phyloP scores from a whole-genome alignment of 2,329 filamentous ascomycete genomes.

The Pseudogymnoascus sp. region DNA sequence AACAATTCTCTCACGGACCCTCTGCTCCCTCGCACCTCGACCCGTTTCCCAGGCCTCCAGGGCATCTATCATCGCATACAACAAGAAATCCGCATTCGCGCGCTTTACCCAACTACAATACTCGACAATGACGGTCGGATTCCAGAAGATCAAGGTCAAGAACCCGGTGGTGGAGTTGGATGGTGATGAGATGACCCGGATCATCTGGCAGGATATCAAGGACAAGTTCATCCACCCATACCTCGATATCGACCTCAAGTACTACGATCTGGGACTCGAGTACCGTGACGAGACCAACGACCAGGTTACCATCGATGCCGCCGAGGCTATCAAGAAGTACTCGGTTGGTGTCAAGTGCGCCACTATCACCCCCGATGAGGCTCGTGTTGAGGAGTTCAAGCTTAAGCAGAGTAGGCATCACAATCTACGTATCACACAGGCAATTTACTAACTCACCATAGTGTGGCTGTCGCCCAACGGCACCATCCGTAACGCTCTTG shows the following conservation, averaged over 20 bases:
- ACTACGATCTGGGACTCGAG: slow-evolving; percentile 88
- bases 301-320: slow-evolving; percentile 89
- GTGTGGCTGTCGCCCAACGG: slow-evolving; percentile 99
- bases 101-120: slow-evolving; percentile 25
- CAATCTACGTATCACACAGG: background rate
- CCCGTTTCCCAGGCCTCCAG: slow-evolving; percentile 11
- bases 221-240: slow-evolving; percentile 97
- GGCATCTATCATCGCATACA: slow-evolving; percentile 2
- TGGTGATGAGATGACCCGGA: slow-evolving; percentile 91
- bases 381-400: slow-evolving; percentile 93
- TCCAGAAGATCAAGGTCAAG: slow-evolving; percentile 96
- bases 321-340: slow-evolving; percentile 98
- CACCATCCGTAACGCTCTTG: slow-evolving; percentile 68
- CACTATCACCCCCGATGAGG: slow-evolving; percentile 97
- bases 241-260: slow-evolving; percentile 96
- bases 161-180: slow-evolving; percentile 98
- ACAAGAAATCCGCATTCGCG: background rate
- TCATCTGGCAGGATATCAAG: slow-evolving; percentile 99
- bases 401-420: slow-evolving; percentile 83
- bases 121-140: slow-evolving; percentile 45
- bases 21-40: slow-evolving; percentile 10
- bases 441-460: slow-evolving; percentile 31
- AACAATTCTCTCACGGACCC: slow-evolving; percentile 14
- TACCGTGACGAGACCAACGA: slow-evolving; percentile 96
- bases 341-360: slow-evolving; percentile 98